phyloP scores from a whole-genome alignment of 371 early-diverging fungal species.

The Phascolomyces articulosus region DNA sequence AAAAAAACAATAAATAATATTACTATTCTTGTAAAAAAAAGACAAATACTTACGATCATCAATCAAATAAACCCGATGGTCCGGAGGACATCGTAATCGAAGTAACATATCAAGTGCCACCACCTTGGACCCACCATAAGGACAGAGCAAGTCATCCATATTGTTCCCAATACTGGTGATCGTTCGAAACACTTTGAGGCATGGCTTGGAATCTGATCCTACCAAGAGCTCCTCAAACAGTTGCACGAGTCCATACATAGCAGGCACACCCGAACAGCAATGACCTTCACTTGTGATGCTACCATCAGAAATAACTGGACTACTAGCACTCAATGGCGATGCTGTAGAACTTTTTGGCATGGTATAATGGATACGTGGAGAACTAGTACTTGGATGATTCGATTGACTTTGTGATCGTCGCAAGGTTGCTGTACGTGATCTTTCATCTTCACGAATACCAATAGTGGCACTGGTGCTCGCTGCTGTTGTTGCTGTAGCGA shows the following conservation, averaged over 20 bases:
- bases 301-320: conserved; percentile 5
- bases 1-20: background rate
- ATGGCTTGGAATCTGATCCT: conserved; percentile 16
- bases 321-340: conserved; percentile 8
- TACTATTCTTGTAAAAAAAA: background rate
- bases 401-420: conserved; percentile 26
- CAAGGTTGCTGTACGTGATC: background rate
- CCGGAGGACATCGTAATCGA: conserved; percentile 59
- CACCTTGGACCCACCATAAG: conserved; percentile 56
- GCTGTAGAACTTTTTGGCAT: conserved; percentile 17
- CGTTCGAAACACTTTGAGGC: conserved; percentile 49
- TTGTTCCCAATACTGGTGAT: conserved; percentile 52
- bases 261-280: conserved; percentile 32
- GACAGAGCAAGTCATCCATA: conserved; percentile 34
- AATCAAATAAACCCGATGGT: conserved; percentile 56
- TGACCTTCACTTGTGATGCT: background rate
- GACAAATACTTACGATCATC: conserved; percentile 34
- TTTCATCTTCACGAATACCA: background rate
- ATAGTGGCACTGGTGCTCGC: background rate
- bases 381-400: conserved; percentile 1
- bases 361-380: conserved; percentile 1
- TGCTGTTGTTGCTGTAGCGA: conserved; percentile 4
- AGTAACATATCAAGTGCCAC: conserved; percentile 58
- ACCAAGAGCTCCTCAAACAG: conserved; percentile 33
- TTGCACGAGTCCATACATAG: conserved; percentile 41